Percentiles rank a stretch among this genome's conserved stretches.
phyloP scores from a whole-genome alignment of 2,329 filamentous ascomycete genomes.

The Truncatella angustata region DNA sequence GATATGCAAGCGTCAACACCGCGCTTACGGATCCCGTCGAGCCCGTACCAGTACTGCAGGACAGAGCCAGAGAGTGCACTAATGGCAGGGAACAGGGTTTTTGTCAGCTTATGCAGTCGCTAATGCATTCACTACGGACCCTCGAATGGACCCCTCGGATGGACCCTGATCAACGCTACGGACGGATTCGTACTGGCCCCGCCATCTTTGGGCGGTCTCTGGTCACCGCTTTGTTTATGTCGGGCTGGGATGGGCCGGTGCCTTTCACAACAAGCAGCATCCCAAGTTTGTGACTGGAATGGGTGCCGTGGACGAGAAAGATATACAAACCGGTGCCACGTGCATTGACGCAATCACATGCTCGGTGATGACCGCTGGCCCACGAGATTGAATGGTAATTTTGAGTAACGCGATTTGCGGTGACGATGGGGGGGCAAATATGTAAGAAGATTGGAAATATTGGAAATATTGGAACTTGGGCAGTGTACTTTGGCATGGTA shows the following conservation, averaged over 20 bases:
- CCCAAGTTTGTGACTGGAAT: not conserved
- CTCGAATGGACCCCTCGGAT: not conserved
- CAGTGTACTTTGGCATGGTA: too few species aligned
- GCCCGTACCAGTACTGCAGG: too few species aligned
- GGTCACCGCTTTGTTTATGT: not conserved
- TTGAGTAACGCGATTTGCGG: constrained; percentile 2
- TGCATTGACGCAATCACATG: not conserved
- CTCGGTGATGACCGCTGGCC: constrained; percentile 1
- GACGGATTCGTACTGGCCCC: too few species aligned
- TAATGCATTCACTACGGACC: not conserved
- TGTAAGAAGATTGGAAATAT: too few species aligned
- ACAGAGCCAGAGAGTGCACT: not conserved
- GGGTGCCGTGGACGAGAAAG: not conserved
- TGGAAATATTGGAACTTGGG: too few species aligned
- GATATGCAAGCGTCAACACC: too few species aligned
- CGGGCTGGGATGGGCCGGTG: too few species aligned
- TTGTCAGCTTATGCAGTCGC: too few species aligned
- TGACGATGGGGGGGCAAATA: not conserved
- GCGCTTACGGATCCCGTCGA: too few species aligned
- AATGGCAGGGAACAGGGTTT: not conserved
- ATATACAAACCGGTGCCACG: not conserved
- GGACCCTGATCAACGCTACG: too few species aligned
- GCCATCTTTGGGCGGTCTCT: too few species aligned
- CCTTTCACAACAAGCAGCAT: not conserved
- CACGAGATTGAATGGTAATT: not conserved